Percentiles rank a stretch among this genome's conserved stretches.
phyloP scores from a whole-genome alignment of 2,329 filamentous ascomycete species.

The Ascochyta pisi region DNA sequence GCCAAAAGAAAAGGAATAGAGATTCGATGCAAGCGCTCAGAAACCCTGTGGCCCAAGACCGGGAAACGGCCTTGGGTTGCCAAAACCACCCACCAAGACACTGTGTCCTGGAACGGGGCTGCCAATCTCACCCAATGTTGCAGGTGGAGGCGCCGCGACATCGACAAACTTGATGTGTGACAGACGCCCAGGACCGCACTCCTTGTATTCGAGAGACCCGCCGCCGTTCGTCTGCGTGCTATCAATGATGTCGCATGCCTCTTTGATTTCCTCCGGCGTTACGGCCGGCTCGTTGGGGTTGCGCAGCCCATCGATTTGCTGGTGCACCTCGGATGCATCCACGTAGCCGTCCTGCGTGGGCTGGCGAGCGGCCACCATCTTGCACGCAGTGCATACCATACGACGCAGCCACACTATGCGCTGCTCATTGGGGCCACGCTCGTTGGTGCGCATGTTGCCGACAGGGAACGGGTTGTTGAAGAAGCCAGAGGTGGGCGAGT shows the following conservation, averaged over 20 bases:
- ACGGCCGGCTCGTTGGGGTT: slow-evolving; percentile 63
- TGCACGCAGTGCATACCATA: slow-evolving; percentile 80
- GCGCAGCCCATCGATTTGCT: slow-evolving; percentile 71
- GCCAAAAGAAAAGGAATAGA: slow-evolving; percentile 17
- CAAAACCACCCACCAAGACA: slow-evolving; percentile 45
- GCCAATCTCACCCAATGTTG: slow-evolving; percentile 56
- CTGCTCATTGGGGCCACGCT: slow-evolving; percentile 36
- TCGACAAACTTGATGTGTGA: slow-evolving; percentile 55
- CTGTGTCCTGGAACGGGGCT: slow-evolving; percentile 55
- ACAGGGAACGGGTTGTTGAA: slow-evolving; percentile 45
- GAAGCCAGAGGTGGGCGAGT: slow-evolving; percentile 43
- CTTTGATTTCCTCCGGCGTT: slow-evolving; percentile 73
- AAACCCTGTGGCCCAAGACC: slow-evolving; percentile 43
- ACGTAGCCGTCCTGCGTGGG: slow-evolving; percentile 69
- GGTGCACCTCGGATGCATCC: slow-evolving; percentile 67
- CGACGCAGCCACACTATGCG: slow-evolving; percentile 45
- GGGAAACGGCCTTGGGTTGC: slow-evolving; percentile 36
- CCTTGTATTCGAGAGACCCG: slow-evolving; percentile 78
- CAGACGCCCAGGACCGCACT: slow-evolving; percentile 54
- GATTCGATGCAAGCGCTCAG: slow-evolving; percentile 20
- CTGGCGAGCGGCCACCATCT: slow-evolving; percentile 59
- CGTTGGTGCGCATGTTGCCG: slow-evolving; percentile 33
- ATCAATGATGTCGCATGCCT: slow-evolving; percentile 90
- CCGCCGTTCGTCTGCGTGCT: slow-evolving; percentile 80
- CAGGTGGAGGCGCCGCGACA: slow-evolving; percentile 31